Base-by-base conservation (phyloP, 257 asterid species). In the Petrea volubilis region DNA sequence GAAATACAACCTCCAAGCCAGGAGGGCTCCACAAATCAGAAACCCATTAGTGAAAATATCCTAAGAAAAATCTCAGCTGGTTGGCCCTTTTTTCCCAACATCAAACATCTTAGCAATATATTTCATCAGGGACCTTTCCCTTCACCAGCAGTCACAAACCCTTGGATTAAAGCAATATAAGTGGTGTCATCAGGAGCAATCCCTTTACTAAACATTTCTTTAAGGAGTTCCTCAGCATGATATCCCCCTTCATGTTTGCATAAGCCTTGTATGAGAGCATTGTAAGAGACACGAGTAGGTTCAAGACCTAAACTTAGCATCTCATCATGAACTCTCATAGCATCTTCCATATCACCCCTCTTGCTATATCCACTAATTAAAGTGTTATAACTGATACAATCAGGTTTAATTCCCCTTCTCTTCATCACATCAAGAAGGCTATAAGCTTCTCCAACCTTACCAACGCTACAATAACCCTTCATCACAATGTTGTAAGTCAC, bases 121-220 rank as follows among this genome's bases (percentile, higher is more conserved):
- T 57, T 64, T 73, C 64, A 79, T 60, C 73, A 36, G 63, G 51
- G 59, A 50, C 67, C 74, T 25, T 63, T 59, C 70, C n/a, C 62
- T 50, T 67, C 60, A 20, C 75, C 78, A 15, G 55, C 71, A 40
- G 67, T 71, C 56, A 72, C 70, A 6, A 80, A 73, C 31, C 83
- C 89, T 75, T 88, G 83, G 8, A 78, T 78, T 68, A 83, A 71
- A 70, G 86, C 75, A 38, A 85, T 67, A 64, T 85, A 85, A 59
- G 89, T 85, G 40, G 79, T 71, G 47, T 80, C 88, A 82, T 82
- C 78, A 28, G 91, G 90, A 64, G 74, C 67, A 67, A 85, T 80
- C 72, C 90, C 95, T 70, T 67, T 80, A 64, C 76, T 53, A 70
- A 78, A 85, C 91, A 88, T 85, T 77, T 85, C 95, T 78, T 85